A percentile compares a stretch with the other conserved stretches of the same genome.
Evolutionary conservation across 2,329 filamentous ascomycete species (phyloP).

Genomic region (Pezicula rhizophila): DNA sequence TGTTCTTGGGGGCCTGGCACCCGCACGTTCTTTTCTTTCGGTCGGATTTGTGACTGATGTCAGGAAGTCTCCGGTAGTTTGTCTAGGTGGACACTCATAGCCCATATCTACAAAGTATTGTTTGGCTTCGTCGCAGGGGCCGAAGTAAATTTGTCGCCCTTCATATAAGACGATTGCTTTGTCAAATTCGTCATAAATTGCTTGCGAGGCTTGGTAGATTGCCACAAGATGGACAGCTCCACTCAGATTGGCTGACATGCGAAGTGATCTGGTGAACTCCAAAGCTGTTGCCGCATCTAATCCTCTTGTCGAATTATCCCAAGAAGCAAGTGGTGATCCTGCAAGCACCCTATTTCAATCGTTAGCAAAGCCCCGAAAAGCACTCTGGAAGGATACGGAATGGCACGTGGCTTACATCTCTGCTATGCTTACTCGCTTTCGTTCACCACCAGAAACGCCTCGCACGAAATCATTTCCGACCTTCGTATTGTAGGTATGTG

Average conservation of each 20-base stretch:
- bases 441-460: constrained; percentile 65
- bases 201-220: constrained; percentile 67
- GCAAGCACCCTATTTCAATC: constrained; percentile 68
- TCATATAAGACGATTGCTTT: constrained; percentile 63
- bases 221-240: constrained; percentile 60
- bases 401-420: no score
- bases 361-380: not conserved
- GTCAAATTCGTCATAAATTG: constrained; percentile 65
- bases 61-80: constrained; percentile 57
- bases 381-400: no score
- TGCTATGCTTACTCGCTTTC: constrained; percentile 63
- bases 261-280: constrained; percentile 64
- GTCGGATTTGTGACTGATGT: constrained; percentile 65
- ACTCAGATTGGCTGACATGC: constrained; percentile 58
- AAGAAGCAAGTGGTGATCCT: constrained; percentile 38
- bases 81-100: constrained; percentile 60
- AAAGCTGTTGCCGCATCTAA: constrained; percentile 70
- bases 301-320: constrained; percentile 50
- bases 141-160: constrained; percentile 71
- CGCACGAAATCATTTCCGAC: constrained; percentile 69
- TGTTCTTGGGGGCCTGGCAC: constrained; percentile 50
- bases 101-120: constrained; percentile 66
- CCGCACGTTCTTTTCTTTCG: constrained; percentile 50
- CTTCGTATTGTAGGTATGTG: constrained; percentile 65
- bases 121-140: constrained; percentile 56